These are phyloP conservation scores for Leptodontidium sp. DNA, from an alignment of 2,329 filamentous ascomycete species.

Conservation along the genomic window DNA sequence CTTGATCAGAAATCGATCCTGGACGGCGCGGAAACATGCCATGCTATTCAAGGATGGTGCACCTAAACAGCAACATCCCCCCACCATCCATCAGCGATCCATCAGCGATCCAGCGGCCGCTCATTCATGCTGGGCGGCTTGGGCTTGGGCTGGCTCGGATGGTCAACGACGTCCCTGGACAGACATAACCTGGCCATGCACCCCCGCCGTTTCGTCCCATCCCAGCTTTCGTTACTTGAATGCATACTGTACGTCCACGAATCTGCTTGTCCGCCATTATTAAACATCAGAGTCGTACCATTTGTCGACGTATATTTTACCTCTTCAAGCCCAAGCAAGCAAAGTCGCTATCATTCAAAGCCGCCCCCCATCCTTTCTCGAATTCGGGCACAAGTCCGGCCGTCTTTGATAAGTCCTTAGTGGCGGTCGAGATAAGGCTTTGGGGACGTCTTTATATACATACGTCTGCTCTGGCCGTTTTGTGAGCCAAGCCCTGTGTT, in stretches of 20 bases:
- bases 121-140: not conserved
- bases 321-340: slow-evolving; percentile 25
- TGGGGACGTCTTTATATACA: slow-evolving; percentile 5
- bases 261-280: not conserved
- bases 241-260: slow-evolving; percentile 9
- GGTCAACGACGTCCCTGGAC: slow-evolving; percentile 4
- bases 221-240: not conserved
- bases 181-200: slow-evolving; percentile 8
- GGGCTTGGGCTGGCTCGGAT: not conserved
- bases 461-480: not conserved
- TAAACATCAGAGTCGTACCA: slow-evolving; percentile 22
- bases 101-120: no score
- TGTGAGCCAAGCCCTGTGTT: not conserved
- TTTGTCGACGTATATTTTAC: slow-evolving; percentile 25
- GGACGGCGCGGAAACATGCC: not conserved
- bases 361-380: slow-evolving; percentile 9
- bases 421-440: slow-evolving; percentile 19
- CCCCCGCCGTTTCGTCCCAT: slow-evolving; percentile 11
- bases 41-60: slow-evolving; percentile 7
- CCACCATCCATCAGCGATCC: no score
- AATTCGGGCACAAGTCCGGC: slow-evolving; percentile 8
- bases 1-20: slow-evolving; percentile 20
- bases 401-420: slow-evolving; percentile 16
- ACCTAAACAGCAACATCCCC: not conserved
- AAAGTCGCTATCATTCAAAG: not conserved